Evolutionary conservation across 176 grass and related monocot species (phyloP).

Genomic region (Eragrostis nindensis): DNA sequence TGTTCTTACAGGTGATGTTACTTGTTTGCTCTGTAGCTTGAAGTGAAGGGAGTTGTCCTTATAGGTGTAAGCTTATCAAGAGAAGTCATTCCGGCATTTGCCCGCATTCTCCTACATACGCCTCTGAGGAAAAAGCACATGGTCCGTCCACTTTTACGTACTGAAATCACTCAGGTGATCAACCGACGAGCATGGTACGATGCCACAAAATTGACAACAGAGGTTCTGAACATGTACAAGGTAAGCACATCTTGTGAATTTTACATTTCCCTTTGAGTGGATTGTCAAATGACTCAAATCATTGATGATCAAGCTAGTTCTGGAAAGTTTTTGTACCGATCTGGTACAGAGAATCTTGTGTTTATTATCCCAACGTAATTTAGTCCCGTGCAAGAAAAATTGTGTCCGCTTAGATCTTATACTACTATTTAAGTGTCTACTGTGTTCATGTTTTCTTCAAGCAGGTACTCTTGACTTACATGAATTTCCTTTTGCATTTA

Average conservation of each 20-base stretch:
- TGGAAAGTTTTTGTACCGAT: constrained; percentile 9
- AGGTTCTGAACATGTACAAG: constrained; percentile 91
- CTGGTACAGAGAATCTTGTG: neutral
- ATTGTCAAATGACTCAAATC: neutral
- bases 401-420: neutral
- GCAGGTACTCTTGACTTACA: neutral
- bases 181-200: constrained; percentile 93
- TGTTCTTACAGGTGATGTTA: neutral
- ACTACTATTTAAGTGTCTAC: neutral
- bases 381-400: neutral
- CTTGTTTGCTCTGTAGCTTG: constrained; percentile 52
- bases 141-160: constrained; percentile 88
- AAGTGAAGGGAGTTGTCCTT: constrained; percentile 95
- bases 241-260: constrained; percentile 40
- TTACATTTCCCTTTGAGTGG: neutral
- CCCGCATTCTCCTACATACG: constrained; percentile 91
- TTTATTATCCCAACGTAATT: neutral
- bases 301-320: constrained; percentile 7
- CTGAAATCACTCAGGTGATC: constrained; percentile 97
- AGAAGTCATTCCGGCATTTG: constrained; percentile 96
- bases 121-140: constrained; percentile 95
- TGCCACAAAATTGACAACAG: constrained; percentile 83
- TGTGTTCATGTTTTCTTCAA: neutral
- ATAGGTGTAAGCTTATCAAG: constrained; percentile 88
- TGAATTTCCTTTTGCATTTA: constrained; percentile 45